These are phyloP conservation scores for Coleophoma cylindrospora DNA, from an alignment of 2,329 filamentous ascomycete species.

Conservation along the genomic window DNA sequence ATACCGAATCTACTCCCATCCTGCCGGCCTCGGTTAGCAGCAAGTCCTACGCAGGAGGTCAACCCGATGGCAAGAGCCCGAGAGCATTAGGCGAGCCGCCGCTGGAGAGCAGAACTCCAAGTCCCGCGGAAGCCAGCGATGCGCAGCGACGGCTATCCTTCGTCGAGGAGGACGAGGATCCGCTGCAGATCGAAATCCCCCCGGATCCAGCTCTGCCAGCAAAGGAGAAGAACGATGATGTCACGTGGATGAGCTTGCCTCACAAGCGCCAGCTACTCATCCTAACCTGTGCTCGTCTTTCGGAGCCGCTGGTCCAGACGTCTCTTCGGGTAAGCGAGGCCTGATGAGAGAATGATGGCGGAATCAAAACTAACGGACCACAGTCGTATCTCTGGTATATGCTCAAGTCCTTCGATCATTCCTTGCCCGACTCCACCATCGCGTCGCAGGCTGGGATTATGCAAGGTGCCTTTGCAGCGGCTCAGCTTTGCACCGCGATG, in stretches of 20 bases:
- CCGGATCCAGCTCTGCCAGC: background rate
- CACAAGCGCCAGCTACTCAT: conserved; percentile 74
- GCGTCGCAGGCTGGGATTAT: conserved; percentile 65
- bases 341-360: too few relatives aligned
- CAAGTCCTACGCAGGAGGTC: too few relatives aligned
- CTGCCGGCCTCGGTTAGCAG: too few relatives aligned
- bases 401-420: conserved; percentile 54
- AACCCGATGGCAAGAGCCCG: too few relatives aligned
- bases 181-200: conserved; percentile 18
- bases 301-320: conserved; percentile 78
- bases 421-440: conserved; percentile 37
- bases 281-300: conserved; percentile 72
- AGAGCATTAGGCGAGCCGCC: too few relatives aligned
- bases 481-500: conserved; percentile 65
- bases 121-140: conserved; percentile 27
- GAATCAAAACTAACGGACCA: too few relatives aligned
- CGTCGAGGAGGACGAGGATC: conserved; percentile 19
- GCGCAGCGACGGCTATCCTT: conserved; percentile 2
- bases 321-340: conserved; percentile 33
- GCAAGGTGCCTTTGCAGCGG: conserved; percentile 60
- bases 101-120: too few relatives aligned
- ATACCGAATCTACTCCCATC: too few relatives aligned
- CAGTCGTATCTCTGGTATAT: conserved; percentile 71
- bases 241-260: conserved; percentile 72
- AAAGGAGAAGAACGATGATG: conserved; percentile 26